Evolutionary conservation across 139 green algal genomes (phyloP), one percentile per base, ranked within the genome.

Genomic region (Raphidocelis subcapitata): DNA sequence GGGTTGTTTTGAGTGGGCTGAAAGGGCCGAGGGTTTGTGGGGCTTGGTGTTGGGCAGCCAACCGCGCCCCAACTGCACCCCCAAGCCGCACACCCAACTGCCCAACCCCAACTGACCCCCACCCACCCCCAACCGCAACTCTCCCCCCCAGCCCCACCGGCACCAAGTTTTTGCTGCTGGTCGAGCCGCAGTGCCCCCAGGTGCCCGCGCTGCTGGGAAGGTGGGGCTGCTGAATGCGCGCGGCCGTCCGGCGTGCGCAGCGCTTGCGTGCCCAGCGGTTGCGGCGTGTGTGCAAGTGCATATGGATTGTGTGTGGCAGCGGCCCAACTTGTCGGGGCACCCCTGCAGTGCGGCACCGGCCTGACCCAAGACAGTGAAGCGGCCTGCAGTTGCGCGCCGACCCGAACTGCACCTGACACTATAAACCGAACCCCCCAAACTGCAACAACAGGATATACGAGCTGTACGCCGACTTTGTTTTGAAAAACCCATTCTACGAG

Each of bases 401-500:
- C 41, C 41, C 41, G 12, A 49, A 12, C 41, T 12, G 41, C 41
- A 12, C 41, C 8, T 49, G 8, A 8, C 41, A 49, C 8, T 49
- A 8, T 12, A 8, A 8, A 49, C 41, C 41, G 12, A 49, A 8
- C 12, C 41, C 12, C 41, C 8, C 41, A 49, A 20, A 20, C 8
- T 49, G 41, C 41, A 8, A 20, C 41, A 12, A 29, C 57, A 86
- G 82, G 66, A 79, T 94, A 1, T 94, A 94, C 61, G 85, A 95
- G 65, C 71, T 94, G 63, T 96, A 94, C 78, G 75, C 69, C 5
- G 91, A 95, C 76, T 96, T 85, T 64, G 91, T 92, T 28, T 57
- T 96, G 51, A 95, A 96, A 73, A 96, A 95, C 72, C 91, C 89
- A 1, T 96, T 96, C 66, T 94, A 94, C 70, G 86, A 92, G 69